These are phyloP conservation scores for Hemileia vastatrix DNA, from an alignment of 1,284 basidiomycete genomes.

Conservation along the genomic window DNA sequence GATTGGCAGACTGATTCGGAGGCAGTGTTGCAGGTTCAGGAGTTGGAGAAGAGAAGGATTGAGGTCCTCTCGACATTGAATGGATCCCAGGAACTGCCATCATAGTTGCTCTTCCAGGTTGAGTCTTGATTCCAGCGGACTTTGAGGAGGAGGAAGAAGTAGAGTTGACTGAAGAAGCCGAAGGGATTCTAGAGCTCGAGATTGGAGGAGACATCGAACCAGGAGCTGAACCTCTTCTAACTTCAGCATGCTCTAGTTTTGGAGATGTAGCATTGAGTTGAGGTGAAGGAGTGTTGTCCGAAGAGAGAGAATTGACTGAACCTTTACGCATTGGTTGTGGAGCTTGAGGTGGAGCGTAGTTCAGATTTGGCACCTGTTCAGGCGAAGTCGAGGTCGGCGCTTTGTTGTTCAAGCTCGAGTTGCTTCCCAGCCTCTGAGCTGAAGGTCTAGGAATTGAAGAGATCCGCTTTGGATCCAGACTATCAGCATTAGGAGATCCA, in stretches of 20 bases:
- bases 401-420: no score
- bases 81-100: constrained; percentile 39
- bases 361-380: no score
- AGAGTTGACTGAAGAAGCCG: not conserved
- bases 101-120: constrained; percentile 34
- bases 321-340: no score
- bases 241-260: not conserved
- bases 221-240: not conserved
- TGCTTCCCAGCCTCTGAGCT: no score
- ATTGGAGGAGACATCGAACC: not conserved
- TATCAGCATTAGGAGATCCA: not conserved
- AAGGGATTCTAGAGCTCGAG: not conserved
- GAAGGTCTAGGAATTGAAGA: no score
- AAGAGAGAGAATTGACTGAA: no score
- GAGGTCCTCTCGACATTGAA: constrained; percentile 12
- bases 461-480: no score
- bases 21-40: not conserved
- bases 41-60: not conserved
- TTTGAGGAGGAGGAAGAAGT: not conserved
- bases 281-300: not conserved
- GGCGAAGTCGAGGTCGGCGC: no score
- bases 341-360: no score
- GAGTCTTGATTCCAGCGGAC: constrained; percentile 13
- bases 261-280: not conserved
- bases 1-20: not conserved